These are phyloP conservation scores for Chaetomium olivaceum DNA, from an alignment of 2,329 filamentous ascomycete species.

Conservation along the genomic window DNA sequence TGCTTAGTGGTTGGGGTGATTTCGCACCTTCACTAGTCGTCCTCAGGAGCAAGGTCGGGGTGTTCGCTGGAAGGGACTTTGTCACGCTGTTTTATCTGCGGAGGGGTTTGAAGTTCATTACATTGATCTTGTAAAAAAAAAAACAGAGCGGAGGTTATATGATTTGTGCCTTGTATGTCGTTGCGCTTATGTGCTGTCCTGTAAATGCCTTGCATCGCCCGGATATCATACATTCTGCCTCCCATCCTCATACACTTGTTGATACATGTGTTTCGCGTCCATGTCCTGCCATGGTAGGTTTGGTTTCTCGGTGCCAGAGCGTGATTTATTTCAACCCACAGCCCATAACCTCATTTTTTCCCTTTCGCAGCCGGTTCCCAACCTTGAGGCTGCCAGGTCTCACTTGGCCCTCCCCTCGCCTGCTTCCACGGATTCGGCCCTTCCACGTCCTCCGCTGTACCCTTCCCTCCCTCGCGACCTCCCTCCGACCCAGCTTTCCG, in stretches of 20 bases:
- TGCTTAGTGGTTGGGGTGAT: background rate
- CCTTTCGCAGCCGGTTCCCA: conserved; percentile 48
- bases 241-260: background rate
- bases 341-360: conserved; percentile 34
- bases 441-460: conserved; percentile 16
- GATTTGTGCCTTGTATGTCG: background rate
- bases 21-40: background rate
- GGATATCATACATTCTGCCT: background rate
- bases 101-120: background rate
- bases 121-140: too few species aligned
- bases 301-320: too few species aligned
- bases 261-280: background rate
- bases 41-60: background rate
- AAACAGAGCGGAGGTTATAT: background rate
- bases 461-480: background rate
- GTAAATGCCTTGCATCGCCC: background rate
- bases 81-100: background rate
- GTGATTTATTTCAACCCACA: background rate
- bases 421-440: conserved; percentile 59
- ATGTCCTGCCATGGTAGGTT: too few species aligned
- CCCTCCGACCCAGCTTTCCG: conserved; percentile 22
- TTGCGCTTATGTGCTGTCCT: background rate
- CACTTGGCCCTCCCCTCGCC: conserved; percentile 55
- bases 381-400: conserved; percentile 66
- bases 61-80: background rate